Evolutionary conservation across 495 filamentous ascomycete species (phyloP), one percentile per base, ranked within the genome.

Genomic region (Trichoderma gamsii): DNA sequence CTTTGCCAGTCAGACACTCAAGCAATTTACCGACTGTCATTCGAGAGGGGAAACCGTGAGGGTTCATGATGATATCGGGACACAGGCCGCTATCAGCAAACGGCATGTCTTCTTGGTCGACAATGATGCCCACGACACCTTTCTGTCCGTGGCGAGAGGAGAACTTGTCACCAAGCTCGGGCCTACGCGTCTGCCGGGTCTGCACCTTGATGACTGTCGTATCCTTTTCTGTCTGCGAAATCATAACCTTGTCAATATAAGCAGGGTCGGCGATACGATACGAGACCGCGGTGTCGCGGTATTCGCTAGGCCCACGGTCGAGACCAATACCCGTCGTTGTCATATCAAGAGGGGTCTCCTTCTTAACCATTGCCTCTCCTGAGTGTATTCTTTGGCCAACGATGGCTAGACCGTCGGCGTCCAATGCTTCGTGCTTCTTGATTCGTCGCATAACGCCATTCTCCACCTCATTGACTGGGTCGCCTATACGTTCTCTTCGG

Each of bases 61-160:
- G 95, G 81, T 99, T 99, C 96, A 99, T 99, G 87, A 99, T 99
- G 73, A 99, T 95, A 76, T 99, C 95, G 0, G 95, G 95, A 49
- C 86, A 86, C 70, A 99, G 89, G 4, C 95, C 96, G 46, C 85
- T 81, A 78, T 98, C 94, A 11, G 90, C 89, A 80, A 99, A 99
- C 1, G 95, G 95, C 90, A 99, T 90, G 75, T 99, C 95, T 70
- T 92, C 92, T 78, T 97, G 93, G 59, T 96, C 88, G 43, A 92
- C 92, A 67, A 98, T 97, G 75, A 97, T 94, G 51, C 95, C 95
- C 1, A 95, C 92, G 23, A 98, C 96, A 80, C 95, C 95, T 78
- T 99, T 99, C 74, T 99, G 95, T n/a, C 95, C 95, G 82, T 99
- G 95, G 61, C 95, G 91, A 23, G 94, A 97, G 8, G 94, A 97